Evolutionary conservation across 768 basidiomycete species (phyloP).

Genomic region (Mycena belliarum): DNA sequence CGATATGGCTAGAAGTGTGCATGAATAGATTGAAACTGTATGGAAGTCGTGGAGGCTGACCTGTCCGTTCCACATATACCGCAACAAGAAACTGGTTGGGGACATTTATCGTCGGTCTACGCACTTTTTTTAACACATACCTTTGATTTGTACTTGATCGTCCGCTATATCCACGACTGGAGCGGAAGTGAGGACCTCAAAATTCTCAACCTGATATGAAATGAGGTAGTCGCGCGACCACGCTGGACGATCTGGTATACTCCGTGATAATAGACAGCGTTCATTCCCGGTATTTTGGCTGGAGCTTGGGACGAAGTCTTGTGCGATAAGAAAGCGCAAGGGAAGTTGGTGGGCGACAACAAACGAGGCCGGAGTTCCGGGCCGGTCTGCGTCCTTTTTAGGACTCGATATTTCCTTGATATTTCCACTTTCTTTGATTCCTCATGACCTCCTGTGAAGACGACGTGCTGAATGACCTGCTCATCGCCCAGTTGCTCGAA

Average conservation of each 20-base stretch:
- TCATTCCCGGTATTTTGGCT: too few relatives aligned
- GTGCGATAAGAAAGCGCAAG: neutral
- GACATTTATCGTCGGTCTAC: conserved; percentile 24
- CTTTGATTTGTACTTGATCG: conserved; percentile 62
- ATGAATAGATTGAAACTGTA: neutral
- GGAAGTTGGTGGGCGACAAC: neutral
- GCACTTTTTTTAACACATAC: conserved; percentile 30
- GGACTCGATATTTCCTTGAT: too few relatives aligned
- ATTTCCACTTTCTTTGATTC: neutral
- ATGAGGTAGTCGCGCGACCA: conserved; percentile 28
- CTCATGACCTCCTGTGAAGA: conserved; percentile 12
- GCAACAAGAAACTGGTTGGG: conserved; percentile 24
- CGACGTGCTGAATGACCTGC: conserved; percentile 32
- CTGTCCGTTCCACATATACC: conserved; percentile 69
- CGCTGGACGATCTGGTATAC: conserved; percentile 25
- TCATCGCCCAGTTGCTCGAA: conserved; percentile 36
- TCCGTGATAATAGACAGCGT: conserved; percentile 50
- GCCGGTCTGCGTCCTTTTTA: neutral
- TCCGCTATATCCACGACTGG: conserved; percentile 54
- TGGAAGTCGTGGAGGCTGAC: conserved; percentile 37
- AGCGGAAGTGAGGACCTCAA: conserved; percentile 48
- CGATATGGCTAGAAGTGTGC: conserved; percentile 15
- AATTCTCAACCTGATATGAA: conserved; percentile 29
- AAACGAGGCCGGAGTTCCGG: too few relatives aligned
- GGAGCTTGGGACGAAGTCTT: too few relatives aligned